Evolutionary conservation across 202 grass and related monocot species (phyloP).

Genomic region (Musa balbisiana): DNA sequence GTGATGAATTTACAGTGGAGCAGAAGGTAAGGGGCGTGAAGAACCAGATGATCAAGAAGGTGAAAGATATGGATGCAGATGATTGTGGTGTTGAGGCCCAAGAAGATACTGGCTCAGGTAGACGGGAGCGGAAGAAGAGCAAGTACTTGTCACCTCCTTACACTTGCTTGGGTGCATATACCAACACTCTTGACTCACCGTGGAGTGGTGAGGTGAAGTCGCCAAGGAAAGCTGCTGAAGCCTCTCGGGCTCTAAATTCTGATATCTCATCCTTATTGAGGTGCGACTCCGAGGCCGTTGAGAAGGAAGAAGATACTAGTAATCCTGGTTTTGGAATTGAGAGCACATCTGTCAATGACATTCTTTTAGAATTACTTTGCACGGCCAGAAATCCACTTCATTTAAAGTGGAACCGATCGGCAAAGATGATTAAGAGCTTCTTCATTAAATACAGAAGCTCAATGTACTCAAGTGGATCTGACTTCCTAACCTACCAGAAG

Average conservation of each 20-base stretch:
- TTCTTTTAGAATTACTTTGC: slow-evolving; percentile 21
- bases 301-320: slow-evolving; percentile 17
- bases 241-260: neutral
- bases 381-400: slow-evolving; percentile 22
- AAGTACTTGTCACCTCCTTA: slow-evolving; percentile 81
- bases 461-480: slow-evolving; percentile 5
- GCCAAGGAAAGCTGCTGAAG: neutral
- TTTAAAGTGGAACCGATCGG: slow-evolving; percentile 9
- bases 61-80: neutral
- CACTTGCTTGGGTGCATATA: slow-evolving; percentile 27
- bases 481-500: slow-evolving; percentile 9
- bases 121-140: slow-evolving; percentile 75
- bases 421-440: slow-evolving; percentile 23
- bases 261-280: slow-evolving; percentile 14
- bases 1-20: slow-evolving; percentile 13
- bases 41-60: neutral
- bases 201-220: neutral
- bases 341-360: slow-evolving; percentile 19
- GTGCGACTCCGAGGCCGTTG: neutral
- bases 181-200: slow-evolving; percentile 8
- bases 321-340: neutral
- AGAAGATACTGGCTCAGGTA: slow-evolving; percentile 22
- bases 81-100: neutral
- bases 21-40: neutral
- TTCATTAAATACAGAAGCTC: slow-evolving; percentile 38